Base-by-base conservation (phyloP, 768 basidiomycete species). In the Hygrocybe coccinea region DNA sequence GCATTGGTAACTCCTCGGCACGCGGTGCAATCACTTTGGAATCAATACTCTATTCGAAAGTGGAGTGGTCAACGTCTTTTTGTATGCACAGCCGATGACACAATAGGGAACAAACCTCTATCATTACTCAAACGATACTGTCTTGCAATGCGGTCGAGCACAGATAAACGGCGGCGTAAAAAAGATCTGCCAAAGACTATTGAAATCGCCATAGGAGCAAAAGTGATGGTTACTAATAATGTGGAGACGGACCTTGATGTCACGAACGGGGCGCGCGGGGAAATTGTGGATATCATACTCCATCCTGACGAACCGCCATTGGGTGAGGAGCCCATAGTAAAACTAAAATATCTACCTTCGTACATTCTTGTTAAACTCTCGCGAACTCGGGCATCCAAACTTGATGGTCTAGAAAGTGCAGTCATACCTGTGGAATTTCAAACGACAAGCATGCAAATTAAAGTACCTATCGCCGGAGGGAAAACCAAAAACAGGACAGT, bases 221-320 rank as follows among this genome's bases (percentile, higher is more conserved):
- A 65, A 37, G 73, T 65, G 0, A 75, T 79, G 74, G 67, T 74
- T 0, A 57, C 64, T 1, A 14, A 59, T 1, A 78, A 77, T 43
- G 56, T 76, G 0, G 63, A 68, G 1, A 74, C 74, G 2, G 71
- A 76, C n/a, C 59, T 62, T 0, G 70, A 76, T 48, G 50, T 77
- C 2, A 70, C 74, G 0, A 79, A 78, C 44, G 74, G 77, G 0
- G 67, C 73, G 0, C 35, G 69, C n/a, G 76, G 76, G 0, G 58
- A 37, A 3, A 65, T 79, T 0, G 57, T 59, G 0, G 66, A 67
- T n/a, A 69, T 77, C 15, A 44, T 70, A 0, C 61, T 76, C 0
- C 64, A 76, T 59, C 55, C 62, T 1, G 38, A 67, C 15, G 75
- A 78, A 22, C 22, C 5, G 2, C 53, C 45, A 21, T 3, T 49